Percentiles rank a stretch among this genome's conserved stretches.
phyloP scores from a whole-genome alignment of 2,329 filamentous ascomycete genomes.

The Sphaceloma murrayae region DNA sequence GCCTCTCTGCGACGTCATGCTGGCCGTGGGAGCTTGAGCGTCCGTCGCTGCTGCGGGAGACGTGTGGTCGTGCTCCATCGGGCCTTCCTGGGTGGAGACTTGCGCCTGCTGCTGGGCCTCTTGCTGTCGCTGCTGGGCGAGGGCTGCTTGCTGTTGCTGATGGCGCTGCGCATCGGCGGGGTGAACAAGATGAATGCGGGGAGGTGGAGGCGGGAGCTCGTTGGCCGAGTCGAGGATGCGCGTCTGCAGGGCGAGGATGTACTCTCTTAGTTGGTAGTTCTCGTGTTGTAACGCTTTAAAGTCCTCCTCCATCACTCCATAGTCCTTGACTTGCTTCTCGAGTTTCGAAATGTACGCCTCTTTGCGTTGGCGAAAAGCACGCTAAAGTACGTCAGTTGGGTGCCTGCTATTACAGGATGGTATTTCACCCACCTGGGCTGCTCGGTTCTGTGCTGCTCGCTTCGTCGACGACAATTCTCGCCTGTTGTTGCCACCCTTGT shows the following conservation, averaged over 20 bases:
- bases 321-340: slow-evolving; percentile 84
- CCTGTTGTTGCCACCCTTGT: slow-evolving; percentile 64
- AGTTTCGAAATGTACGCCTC: slow-evolving; percentile 97
- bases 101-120: slow-evolving; percentile 22
- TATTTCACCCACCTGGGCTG: slow-evolving; percentile 71
- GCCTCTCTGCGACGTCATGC: slow-evolving; percentile 17
- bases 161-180: slow-evolving; percentile 26
- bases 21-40: slow-evolving; percentile 7
- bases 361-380: slow-evolving; percentile 94
- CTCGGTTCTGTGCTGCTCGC: slow-evolving; percentile 90
- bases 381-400: slow-evolving; percentile 41
- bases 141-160: slow-evolving; percentile 3
- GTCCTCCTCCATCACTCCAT: slow-evolving; percentile 61
- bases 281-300: slow-evolving; percentile 77
- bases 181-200: slow-evolving; percentile 62
- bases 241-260: slow-evolving; percentile 82
- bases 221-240: slow-evolving; percentile 73
- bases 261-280: slow-evolving; percentile 84
- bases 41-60: not conserved
- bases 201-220: slow-evolving; percentile 74
- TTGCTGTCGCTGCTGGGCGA: slow-evolving; percentile 19
- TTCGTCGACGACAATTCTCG: slow-evolving; percentile 91
- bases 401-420: not conserved
- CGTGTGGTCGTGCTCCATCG: not conserved
- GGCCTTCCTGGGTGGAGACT: not conserved